Base-by-base conservation (phyloP, 2,329 filamentous ascomycete species). In the Phialophora tarda region DNA sequence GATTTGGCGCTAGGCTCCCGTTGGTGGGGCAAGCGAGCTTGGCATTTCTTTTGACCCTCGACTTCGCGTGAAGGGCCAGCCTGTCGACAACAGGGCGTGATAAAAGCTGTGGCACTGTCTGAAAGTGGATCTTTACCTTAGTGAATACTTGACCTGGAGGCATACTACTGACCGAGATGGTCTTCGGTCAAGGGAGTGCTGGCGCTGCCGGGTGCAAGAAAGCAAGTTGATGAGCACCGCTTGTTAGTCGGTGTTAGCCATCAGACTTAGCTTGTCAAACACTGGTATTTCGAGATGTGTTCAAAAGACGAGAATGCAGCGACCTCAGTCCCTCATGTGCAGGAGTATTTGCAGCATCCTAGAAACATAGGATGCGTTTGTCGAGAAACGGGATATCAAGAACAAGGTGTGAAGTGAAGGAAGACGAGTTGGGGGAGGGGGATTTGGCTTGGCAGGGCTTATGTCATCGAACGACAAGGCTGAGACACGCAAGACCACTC, bases 1-100 rank as follows among this genome's bases (percentile, higher is more conserved):
- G 28, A 59, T 60, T 44, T 38, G 30, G 41, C 62, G 62, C 65
- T 65, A 69, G 34, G 55, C 55, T 55, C 53, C 53, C 53, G 53
- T 55, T 55, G 53, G 53, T 55, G 53, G 53, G 53, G 53, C 53
- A 55, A 14, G 53, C 53, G 28, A 55, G 14, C 53, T 32, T 30
- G 28, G 53, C 53, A 32, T 55, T 14, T 55, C n/a, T n/a, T 55
- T 55, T n/a, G 53, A 28, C 28, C 7, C 26, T 21, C 53, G 21
- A 51, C 48, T 51, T 8, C 48, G 48, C 21, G 48, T 51, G 48
- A 51, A 51, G 47, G 6, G 24, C 6, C 11, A 51, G 48, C 48
- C 48, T 51, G 48, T 17, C 48, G 23, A 5, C 26, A 26, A 51
- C 24, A 17, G 21, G 48, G 2, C 6, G 24, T 26, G 48, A 51